Conservation (phyloP, 2,329 filamentous ascomycete species). For the Colletotrichum salicis region DNA sequence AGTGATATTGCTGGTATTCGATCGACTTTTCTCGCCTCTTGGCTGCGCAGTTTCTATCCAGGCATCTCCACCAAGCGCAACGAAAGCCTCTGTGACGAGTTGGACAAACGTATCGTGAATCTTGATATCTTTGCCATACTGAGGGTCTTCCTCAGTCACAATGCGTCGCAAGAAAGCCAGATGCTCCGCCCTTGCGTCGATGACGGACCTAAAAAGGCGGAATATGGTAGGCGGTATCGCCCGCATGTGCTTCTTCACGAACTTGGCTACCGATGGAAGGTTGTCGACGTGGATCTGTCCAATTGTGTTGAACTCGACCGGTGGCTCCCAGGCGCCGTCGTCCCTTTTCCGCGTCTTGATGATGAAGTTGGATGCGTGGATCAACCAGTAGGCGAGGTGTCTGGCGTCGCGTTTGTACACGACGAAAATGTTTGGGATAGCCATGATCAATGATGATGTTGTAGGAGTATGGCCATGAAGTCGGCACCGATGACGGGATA, state of each 20-base stretch:
- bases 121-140: conserved; percentile 50
- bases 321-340: not conserved
- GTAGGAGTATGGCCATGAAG: not conserved
- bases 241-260: conserved; percentile 50
- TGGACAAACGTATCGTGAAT: conserved; percentile 54
- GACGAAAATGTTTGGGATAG: conserved; percentile 45
- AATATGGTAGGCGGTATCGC: conserved; percentile 48
- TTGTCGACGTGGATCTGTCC: conserved; percentile 49
- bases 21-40: not conserved
- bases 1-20: not conserved
- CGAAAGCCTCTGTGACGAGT: conserved; percentile 47
- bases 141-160: conserved; percentile 46
- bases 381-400: conserved; percentile 51
- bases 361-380: conserved; percentile 50
- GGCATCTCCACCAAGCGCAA: conserved; percentile 46
- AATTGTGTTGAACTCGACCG: conserved; percentile 47
- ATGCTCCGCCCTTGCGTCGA: conserved; percentile 45
- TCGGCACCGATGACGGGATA: not conserved
- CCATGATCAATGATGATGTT: conserved; percentile 31
- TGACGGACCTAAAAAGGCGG: conserved; percentile 50
- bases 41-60: conserved; percentile 30
- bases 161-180: conserved; percentile 39
- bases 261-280: conserved; percentile 51
- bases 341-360: conserved; percentile 39
- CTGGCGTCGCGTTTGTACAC: conserved; percentile 53